Conservation (phyloP, 2,329 filamentous ascomycete genomes). For the Graphilbum sp. region DNA sequence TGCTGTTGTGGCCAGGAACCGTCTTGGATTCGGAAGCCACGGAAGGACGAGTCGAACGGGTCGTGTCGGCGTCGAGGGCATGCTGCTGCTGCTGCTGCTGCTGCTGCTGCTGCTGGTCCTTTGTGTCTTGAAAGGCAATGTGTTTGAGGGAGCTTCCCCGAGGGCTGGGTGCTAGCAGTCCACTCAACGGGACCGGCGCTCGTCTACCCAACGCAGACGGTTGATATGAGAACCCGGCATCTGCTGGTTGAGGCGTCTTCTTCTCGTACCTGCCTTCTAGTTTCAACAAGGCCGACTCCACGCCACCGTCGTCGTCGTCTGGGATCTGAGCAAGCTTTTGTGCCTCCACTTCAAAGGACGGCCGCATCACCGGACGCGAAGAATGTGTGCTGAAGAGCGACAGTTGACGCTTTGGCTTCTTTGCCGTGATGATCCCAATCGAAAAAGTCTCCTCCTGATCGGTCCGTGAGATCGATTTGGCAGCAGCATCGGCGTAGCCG, state of each 20-base stretch:
- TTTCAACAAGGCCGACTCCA: slow-evolving; percentile 85
- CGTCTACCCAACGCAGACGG: neutral
- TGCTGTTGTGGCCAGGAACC: too few species aligned
- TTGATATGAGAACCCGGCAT: too few species aligned
- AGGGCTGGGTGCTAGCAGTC: neutral
- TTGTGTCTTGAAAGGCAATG: slow-evolving; percentile 21
- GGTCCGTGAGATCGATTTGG: too few species aligned
- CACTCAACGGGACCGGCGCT: slow-evolving; percentile 1
- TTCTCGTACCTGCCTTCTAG: slow-evolving; percentile 73
- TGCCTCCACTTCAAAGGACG: slow-evolving; percentile 79
- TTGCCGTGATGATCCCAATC: slow-evolving; percentile 39
- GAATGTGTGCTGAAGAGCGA: slow-evolving; percentile 46
- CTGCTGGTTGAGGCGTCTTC: too few species aligned
- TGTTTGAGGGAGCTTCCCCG: slow-evolving; percentile 7
- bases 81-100: too few species aligned
- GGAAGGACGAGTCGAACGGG: neutral
- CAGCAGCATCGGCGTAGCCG: too few species aligned
- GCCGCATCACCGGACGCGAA: slow-evolving; percentile 45
- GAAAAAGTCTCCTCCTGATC: slow-evolving; percentile 37
- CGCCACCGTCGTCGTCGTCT: slow-evolving; percentile 68
- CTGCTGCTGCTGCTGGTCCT: slow-evolving; percentile 29
- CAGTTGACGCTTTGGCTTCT: slow-evolving; percentile 25
- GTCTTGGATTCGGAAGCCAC: neutral
- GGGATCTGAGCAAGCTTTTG: slow-evolving; percentile 76
- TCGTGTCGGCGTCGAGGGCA: slow-evolving; percentile 18